Base-by-base conservation (phyloP, 169 alveolate genomes). In the Plasmodium ovale region DNA sequence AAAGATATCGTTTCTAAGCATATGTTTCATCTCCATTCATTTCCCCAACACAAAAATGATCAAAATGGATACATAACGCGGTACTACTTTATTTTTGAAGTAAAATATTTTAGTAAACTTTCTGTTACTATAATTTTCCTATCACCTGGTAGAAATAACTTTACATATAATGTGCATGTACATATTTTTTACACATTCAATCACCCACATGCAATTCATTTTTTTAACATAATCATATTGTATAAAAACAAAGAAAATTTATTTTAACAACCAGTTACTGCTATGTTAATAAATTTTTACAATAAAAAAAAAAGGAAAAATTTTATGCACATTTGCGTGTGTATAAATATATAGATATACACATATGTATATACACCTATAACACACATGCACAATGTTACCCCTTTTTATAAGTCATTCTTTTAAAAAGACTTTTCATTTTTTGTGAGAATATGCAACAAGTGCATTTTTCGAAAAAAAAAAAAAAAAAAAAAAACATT, bases 271-370 rank as follows among this genome's bases (percentile, higher is more conserved):
- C n/a, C 72, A 64, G 25, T 21, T 77, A 37, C 23, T 54, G 44
- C 49, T 77, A 27, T 72, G 70, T 47, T 72, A 72, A 72, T 69
- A 72, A 51, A 60, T 72, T 44, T 16, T 72, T 72, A 72, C 87
- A 53, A 72, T 25, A 72, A 71, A 51, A 71, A 71, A 71, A 27
- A 56, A 69, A 44, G 31, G 23, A 68, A 71, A 71, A 68, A 42
- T 2, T 68, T 69, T 49, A 69, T 69, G 25, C 47, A 69, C 19
- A 47, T n/a, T 37, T 53, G 12, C 4, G 31, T 23, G 47, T 69
- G 65, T 56, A 69, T 69, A 44, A 25, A 31, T 25, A 65, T 16
- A 65, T 65, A 54, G 19, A 47, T 54, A 47, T 56, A 56, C 29
- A 56, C 29, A 56, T 35, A 70, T 35, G 44, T 70, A 70, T 58